Evolutionary conservation across 2,329 filamentous ascomycete species (phyloP).

Genomic region (Eutypa lata): DNA sequence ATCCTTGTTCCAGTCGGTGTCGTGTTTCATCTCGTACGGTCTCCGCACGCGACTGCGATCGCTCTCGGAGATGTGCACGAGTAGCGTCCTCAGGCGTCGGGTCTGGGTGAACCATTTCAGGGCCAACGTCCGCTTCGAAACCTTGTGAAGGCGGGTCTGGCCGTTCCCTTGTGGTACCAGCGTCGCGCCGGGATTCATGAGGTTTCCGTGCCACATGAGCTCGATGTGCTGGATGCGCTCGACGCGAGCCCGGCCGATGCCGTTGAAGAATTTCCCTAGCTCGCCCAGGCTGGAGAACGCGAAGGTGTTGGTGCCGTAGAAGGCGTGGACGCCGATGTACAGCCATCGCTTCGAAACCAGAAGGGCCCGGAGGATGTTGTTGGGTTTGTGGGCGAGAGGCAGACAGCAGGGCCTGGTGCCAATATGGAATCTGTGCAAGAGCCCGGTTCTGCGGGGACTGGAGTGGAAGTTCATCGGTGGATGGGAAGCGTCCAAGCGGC

Average conservation of each 20-base stretch:
- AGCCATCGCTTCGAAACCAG: slow-evolving; percentile 38
- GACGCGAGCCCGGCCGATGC: slow-evolving; percentile 35
- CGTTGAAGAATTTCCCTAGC: slow-evolving; percentile 42
- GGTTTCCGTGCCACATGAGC: slow-evolving; percentile 32
- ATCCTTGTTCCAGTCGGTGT: slow-evolving; percentile 5
- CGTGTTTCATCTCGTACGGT: slow-evolving; percentile 28
- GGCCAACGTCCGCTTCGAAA: slow-evolving; percentile 36
- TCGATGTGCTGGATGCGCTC: slow-evolving; percentile 44
- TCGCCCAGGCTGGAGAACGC: slow-evolving; percentile 53
- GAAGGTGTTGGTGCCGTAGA: slow-evolving; percentile 49
- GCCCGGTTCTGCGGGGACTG: slow-evolving; percentile 11
- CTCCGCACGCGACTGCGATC: slow-evolving; percentile 29
- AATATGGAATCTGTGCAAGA: slow-evolving; percentile 39
- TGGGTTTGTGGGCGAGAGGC: slow-evolving; percentile 30
- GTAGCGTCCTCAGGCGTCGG: slow-evolving; percentile 37
- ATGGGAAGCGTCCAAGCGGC: slow-evolving; percentile 37
- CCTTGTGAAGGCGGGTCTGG: slow-evolving; percentile 17
- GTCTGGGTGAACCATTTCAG: slow-evolving; percentile 34
- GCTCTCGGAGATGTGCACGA: slow-evolving; percentile 39
- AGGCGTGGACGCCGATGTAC: slow-evolving; percentile 38
- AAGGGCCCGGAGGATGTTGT: slow-evolving; percentile 34
- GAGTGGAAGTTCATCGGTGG: slow-evolving; percentile 17
- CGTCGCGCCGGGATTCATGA: slow-evolving; percentile 17
- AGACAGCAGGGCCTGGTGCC: slow-evolving; percentile 29
- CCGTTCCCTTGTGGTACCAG: background rate